Conservation (phyloP, 2,329 filamentous ascomycete species). For the Lasiodiplodia citricola region DNA sequence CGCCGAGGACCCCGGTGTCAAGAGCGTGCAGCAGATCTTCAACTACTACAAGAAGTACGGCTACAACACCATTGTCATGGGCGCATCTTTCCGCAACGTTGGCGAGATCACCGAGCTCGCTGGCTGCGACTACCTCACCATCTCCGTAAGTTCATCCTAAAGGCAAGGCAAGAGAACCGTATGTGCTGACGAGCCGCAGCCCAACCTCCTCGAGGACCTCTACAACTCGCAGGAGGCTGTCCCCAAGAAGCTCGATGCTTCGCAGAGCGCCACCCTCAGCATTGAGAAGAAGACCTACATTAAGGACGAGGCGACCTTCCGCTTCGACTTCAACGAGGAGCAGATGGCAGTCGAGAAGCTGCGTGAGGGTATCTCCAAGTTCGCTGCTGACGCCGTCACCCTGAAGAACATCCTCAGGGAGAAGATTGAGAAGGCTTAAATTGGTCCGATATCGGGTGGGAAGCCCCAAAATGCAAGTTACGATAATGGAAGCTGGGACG, state of each 20-base stretch:
- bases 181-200: conserved; percentile 54
- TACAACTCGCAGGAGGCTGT: conserved; percentile 81
- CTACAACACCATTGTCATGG: conserved; percentile 99
- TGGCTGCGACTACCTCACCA: conserved; percentile 98
- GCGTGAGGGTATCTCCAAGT: conserved; percentile 98
- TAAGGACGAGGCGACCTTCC: conserved; percentile 86
- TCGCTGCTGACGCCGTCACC: conserved; percentile 91
- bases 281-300: conserved; percentile 92
- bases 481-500: conserved; percentile 19
- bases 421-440: conserved; percentile 69
- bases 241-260: conserved; percentile 88
- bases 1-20: conserved; percentile 93
- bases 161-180: background rate
- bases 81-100: conserved; percentile 93
- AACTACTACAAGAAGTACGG: conserved; percentile 99
- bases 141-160: conserved; percentile 69
- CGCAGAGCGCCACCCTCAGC: conserved; percentile 68
- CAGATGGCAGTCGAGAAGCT: conserved; percentile 99
- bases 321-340: conserved; percentile 99
- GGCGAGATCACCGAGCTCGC: conserved; percentile 98
- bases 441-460: conserved; percentile 35
- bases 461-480: conserved; percentile 10
- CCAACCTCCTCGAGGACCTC: conserved; percentile 91
- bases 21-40: conserved; percentile 91
- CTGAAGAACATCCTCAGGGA: conserved; percentile 89